Evolutionary conservation across 306 rosid genomes (phyloP).

Genomic region (Prunus davidiana): DNA sequence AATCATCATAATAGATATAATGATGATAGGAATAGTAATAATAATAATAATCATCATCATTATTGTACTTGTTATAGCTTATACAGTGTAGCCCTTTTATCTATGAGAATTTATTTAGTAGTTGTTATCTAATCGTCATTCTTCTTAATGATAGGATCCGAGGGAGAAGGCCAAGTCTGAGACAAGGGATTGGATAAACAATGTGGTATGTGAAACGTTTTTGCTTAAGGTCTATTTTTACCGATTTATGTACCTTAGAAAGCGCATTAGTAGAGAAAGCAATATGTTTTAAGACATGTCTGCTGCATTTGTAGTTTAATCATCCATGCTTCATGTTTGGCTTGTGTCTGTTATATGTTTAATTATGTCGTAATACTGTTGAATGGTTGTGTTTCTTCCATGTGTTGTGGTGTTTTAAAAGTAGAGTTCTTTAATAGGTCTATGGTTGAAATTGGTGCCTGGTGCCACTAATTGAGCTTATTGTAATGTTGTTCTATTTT

Average conservation of each 20-base stretch:
- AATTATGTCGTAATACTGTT: neutral
- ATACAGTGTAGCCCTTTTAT: neutral
- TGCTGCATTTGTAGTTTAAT: neutral
- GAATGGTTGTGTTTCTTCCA: neutral
- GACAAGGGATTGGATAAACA: slow-evolving; percentile 98
- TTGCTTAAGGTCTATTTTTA: slow-evolving; percentile 8
- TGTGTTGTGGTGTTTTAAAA: neutral
- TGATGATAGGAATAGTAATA: no score
- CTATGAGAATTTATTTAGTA: neutral
- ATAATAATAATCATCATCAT: no score
- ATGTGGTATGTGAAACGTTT: slow-evolving; percentile 66
- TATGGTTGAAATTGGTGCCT: neutral
- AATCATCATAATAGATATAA: no score
- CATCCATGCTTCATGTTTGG: neutral
- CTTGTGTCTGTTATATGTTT: neutral
- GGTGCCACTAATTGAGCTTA: neutral
- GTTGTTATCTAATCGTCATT: neutral
- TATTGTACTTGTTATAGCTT: neutral
- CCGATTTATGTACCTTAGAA: slow-evolving; percentile 17
- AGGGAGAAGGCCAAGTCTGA: slow-evolving; percentile 96
- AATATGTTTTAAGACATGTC: neutral
- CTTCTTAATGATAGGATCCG: slow-evolving; percentile 65
- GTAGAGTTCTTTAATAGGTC: neutral
- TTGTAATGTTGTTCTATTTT: neutral
- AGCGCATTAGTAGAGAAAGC: slow-evolving; percentile 10